A percentile compares a stretch with the other conserved stretches of the same genome.
Conservation (phyloP, 345 rosid genomes). For the Garcia nutans region DNA sequence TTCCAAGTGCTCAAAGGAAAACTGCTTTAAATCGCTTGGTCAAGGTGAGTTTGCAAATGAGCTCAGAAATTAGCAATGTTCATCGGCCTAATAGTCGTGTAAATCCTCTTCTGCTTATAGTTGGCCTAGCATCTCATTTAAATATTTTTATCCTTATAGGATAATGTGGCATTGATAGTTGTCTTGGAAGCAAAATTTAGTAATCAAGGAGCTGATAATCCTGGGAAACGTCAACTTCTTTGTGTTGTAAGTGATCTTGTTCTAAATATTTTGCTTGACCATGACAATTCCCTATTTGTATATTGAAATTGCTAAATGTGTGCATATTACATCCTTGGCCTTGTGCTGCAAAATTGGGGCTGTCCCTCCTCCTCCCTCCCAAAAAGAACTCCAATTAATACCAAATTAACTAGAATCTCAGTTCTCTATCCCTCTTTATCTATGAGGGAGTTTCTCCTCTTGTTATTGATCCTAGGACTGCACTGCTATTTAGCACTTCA, state of each 20-base stretch:
- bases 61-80: not conserved
- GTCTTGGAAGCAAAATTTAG: constrained; percentile 89
- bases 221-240: constrained; percentile 86
- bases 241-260: constrained; percentile 71
- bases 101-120: not conserved
- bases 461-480: not conserved
- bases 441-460: not conserved
- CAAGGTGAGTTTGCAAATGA: constrained; percentile 49
- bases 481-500: not conserved
- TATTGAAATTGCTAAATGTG: not conserved
- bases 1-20: constrained; percentile 81
- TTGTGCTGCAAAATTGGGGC: not conserved
- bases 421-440: not conserved
- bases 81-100: not conserved
- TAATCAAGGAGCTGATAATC: constrained; percentile 81
- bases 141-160: constrained; percentile 44
- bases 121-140: constrained; percentile 14
- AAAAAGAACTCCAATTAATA: not conserved
- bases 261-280: not conserved
- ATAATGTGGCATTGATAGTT: constrained; percentile 87
- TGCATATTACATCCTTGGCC: no score
- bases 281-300: not conserved
- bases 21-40: constrained; percentile 81
- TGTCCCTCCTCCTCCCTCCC: not conserved
- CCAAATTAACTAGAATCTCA: not conserved